Evolutionary conservation across 169 alveolate genomes (phyloP), one percentile per base, ranked within the genome.

Genomic region (Plasmodium gallinaceum): DNA sequence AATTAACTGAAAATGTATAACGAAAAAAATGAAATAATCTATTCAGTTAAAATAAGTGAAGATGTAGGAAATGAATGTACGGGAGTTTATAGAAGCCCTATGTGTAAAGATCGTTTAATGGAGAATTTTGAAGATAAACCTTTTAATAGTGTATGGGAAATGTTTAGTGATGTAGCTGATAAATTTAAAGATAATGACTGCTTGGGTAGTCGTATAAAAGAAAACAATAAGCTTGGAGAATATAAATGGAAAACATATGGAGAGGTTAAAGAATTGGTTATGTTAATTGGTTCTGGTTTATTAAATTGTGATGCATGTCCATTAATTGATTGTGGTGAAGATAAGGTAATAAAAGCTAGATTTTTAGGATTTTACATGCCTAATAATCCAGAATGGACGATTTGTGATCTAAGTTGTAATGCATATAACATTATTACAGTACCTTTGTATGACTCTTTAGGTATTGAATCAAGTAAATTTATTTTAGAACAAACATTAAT

Each of bases 361-460:
- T 78, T 78, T 78, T 54, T 78, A 65, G 96, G 96, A 43, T 60
- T 94, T 18, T 94, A 90, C 46, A 65, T 94, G 64, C 94, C 96
- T 26, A 94, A 91, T 71, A 92, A 94, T 71, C 88, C 87, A 58
- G 97, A 95, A 89, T 95, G 97, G 97, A 88, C 93, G 42, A 80
- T 95, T 10, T 76, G 92, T 43, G 97, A 95, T 83, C 90, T 92
- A 43, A 96, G 96, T 26, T 95, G 97, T 74, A 93, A 88, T 65
- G 96, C 96, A 64, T 95, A 87, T 68, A 97, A 96, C 12, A 92
- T 83, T 12, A 93, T 95, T 46, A 88, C 95, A 32, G 96, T 95
- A 32, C 97, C 97, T 3, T 93, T 95, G 46, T 95, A 95, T 61
- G 93, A 94, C 66, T 92, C 97, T 5, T 89, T 95, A 62, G 97